Evolutionary conservation across 2,329 filamentous ascomycete genomes (phyloP), one percentile per base, ranked within the genome.

Genomic region (Lecanicillium sp.): DNA sequence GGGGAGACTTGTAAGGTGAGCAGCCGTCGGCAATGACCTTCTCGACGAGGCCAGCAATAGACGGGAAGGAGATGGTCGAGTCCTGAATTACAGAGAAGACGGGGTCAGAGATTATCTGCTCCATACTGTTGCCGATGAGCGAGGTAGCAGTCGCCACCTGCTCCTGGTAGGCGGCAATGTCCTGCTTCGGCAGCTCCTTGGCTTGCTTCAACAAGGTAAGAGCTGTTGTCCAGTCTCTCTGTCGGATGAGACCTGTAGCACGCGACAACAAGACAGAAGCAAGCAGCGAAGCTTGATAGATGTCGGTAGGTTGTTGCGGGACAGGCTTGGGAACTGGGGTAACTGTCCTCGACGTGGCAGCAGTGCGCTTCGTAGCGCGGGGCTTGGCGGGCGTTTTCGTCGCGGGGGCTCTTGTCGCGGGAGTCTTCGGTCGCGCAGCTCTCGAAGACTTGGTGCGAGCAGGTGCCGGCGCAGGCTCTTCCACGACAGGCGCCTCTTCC

Each of bases 81-180:
- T 98, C 93, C 38, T 91, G 87, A 14, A 97, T 77, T 9, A 91
- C 86, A 15, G 88, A 94, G 63, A 91, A 94, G 3, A 93, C 85
- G 3, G 90, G 84, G 64, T 95, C 87, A 4, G 78, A 77, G 11
- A 83, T 77, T 71, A 95, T 87, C 58, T 84, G 77, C 39, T 84
- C 79, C 57, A 86, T 73, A 52, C 83, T 86, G 62, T 85, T 77
- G 14, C 80, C 75, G 51, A 89, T 72, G 36, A 86, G 76, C 38
- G 84, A 80, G 46, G 81, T 81, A 17, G 86, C 87, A 49, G 79
- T 79, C 10, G 80, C 74, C 47, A 87, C 73, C 32, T 81, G 77
- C 49, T 80, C 71, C 56, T 77, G 60, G 49, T 67, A 58, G 54
- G 72, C 55, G 58, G 62, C 56, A 30, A 64, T 62, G 11, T 67